phyloP scores from a whole-genome alignment of 169 alveolate species.

The Fabrea salina region DNA sequence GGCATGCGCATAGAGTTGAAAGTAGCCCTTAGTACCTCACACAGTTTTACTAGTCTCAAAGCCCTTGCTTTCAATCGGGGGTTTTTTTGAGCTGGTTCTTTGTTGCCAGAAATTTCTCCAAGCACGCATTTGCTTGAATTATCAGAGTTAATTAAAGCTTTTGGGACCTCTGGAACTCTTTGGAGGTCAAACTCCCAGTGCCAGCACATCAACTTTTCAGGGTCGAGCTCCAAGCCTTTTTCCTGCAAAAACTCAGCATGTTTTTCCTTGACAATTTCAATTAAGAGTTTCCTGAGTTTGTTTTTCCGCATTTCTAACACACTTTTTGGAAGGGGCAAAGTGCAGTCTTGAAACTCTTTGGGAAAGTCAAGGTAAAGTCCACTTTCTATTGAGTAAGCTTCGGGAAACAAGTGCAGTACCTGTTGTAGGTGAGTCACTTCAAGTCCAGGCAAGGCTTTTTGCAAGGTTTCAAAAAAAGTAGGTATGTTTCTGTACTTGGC shows the following conservation, averaged over 20 bases:
- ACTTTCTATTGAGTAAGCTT: neutral
- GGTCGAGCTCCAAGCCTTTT: neutral
- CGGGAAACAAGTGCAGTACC: neutral
- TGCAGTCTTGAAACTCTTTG: neutral
- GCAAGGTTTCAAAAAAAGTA: neutral
- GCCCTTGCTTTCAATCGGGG: neutral
- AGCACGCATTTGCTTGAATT: neutral
- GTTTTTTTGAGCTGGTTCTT: neutral
- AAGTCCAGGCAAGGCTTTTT: neutral
- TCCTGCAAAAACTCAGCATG: neutral
- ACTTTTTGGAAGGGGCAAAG: neutral
- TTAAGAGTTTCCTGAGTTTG: neutral
- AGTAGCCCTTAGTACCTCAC: neutral
- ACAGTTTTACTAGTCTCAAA: constrained; percentile 4
- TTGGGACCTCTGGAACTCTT: neutral
- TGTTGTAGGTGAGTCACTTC: neutral
- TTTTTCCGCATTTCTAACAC: neutral
- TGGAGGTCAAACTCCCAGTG: constrained; percentile 6
- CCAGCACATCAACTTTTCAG: neutral
- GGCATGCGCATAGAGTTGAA: neutral
- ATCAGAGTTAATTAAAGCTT: neutral
- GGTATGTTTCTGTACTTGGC: neutral
- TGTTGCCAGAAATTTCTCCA: neutral
- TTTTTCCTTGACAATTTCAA: neutral
- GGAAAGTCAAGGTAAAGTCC: neutral